Evolutionary conservation across 1,139 yeast genomes (phyloP), one percentile per base, ranked within the genome.

Genomic region (Williopsis jadinii): DNA sequence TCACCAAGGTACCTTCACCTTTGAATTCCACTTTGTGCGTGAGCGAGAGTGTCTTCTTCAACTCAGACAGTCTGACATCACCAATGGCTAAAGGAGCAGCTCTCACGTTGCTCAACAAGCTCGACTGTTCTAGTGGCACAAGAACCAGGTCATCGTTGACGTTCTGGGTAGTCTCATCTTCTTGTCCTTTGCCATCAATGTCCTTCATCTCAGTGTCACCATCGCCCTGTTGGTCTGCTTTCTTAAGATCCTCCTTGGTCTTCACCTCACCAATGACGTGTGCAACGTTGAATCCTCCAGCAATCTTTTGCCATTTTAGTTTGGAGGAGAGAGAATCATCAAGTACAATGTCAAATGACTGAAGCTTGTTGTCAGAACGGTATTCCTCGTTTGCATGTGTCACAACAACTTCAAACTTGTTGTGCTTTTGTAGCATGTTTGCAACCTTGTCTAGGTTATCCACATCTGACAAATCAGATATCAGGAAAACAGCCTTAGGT

Each of bases 1-100:
- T 84, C 9, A 90, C 95, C 40, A 92, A 66, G 0, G 90, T 80
- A 59, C 97, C 98, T 59, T 88, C 97, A 42, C 97, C 94, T 57
- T 84, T 80, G 59, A 92, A 87, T 55, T 90, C 97, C 0, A 95
- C 96, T 42, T 70, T 69, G 53, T 84, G 75, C 40, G 66, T 63
- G 14, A 70, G 38, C 9, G 48, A 67, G 28, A 73, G 62, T 45
- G 73, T 73, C 53, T 78, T 77, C 54, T 85, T 82, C 43, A 92
- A 68, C 52, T 88, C 95, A 0, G 95, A 86, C 31, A 92, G 67
- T 47, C 85, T 73, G 40, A 94, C 79, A 56, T 90, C 96, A 38
- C 99, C 99, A 48, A 92, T 86, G 28, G 94, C 84, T 34, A 88
- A 64, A 3, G 67, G 61, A 11, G 50, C 47, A 5, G 52, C 51